Conservation (phyloP, 2,329 filamentous ascomycete genomes). For the Microthyrium microscopicum region DNA sequence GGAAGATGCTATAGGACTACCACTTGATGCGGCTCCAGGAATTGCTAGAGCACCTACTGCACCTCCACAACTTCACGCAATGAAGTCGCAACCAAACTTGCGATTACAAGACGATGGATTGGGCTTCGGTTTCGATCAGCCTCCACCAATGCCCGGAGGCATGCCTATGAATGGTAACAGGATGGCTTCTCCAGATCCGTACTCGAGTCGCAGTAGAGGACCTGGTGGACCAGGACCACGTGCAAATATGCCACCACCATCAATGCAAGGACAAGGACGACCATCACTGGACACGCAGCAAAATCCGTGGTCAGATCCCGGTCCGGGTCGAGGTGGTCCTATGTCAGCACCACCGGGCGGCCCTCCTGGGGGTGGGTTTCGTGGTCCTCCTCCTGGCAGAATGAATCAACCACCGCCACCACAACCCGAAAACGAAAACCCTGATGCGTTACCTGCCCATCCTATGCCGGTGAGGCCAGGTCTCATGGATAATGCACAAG, state of each 20-base stretch:
- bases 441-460: constrained; percentile 10
- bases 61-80: constrained; percentile 25
- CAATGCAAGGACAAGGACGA: neutral
- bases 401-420: constrained; percentile 1
- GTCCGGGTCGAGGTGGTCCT: constrained; percentile 16
- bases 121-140: constrained; percentile 1
- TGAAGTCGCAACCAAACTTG: constrained; percentile 52
- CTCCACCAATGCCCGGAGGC: constrained; percentile 14
- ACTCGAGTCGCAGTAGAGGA: too few relatives aligned
- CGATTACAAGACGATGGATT: constrained; percentile 16
- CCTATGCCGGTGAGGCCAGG: constrained; percentile 38
- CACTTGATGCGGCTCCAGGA: constrained; percentile 9
- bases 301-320: constrained; percentile 20
- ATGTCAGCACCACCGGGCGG: neutral
- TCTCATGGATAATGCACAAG: constrained; percentile 17
- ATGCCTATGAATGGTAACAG: constrained; percentile 15
- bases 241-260: constrained; percentile 5
- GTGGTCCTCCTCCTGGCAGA: neutral
- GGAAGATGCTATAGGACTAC: constrained; percentile 8
- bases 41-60: constrained; percentile 9
- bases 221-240: constrained; percentile 2
- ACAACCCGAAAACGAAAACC: neutral
- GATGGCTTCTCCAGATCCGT: too few relatives aligned
- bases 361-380: too few relatives aligned
- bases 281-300: constrained; percentile 18